Evolutionary conservation across 768 basidiomycete species (phyloP), one percentile per base, ranked within the genome.

Genomic region (Trametes cinnabarina): DNA sequence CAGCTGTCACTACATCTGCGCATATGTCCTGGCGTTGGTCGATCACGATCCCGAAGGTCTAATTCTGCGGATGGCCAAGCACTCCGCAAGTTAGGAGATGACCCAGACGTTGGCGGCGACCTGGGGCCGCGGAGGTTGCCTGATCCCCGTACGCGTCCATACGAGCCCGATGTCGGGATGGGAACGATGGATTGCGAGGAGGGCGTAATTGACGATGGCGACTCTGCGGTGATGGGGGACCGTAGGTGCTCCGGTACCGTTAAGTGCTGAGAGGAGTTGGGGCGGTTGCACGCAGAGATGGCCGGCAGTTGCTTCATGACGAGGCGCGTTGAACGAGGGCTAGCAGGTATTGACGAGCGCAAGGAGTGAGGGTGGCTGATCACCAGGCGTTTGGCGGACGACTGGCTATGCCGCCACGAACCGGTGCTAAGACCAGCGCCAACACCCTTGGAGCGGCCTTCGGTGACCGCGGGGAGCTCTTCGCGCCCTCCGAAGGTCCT

Each of bases 361-460:
- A 61, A 40, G 17, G 60, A 61, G 22, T 61, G 60, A 5, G 60
- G 60, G 5, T 55, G 54, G 25, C 60, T 57, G 40, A 61, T 61
- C 1, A 53, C 55, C 46, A 49, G 23, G 4, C 50, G 55, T 23
- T 57, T 61, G 17, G 55, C 19, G 14, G 60, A 53, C 14, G 49
- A 23, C 3, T 51, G 30, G 22, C 60, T 56, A 0, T 8, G 22
- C 7, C 54, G 54, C 26, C 17, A 28, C 15, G 49, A 47, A 4
- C 43, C 49, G 2, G 49, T 23, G 43, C 19, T 26, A 10, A 43
- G 37, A 32, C 37, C 37, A 32, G 7, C 30, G 30, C 30, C 5
- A 48, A 35, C 20, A 12, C 12, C 37, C 10, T 47, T 41, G 10
- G 22, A 19, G 15, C 20, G 43, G 34, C 57, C 55, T 35, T 64